phyloP scores from a whole-genome alignment of 2,329 filamentous ascomycete species.

The Aspergillus amoenus region DNA sequence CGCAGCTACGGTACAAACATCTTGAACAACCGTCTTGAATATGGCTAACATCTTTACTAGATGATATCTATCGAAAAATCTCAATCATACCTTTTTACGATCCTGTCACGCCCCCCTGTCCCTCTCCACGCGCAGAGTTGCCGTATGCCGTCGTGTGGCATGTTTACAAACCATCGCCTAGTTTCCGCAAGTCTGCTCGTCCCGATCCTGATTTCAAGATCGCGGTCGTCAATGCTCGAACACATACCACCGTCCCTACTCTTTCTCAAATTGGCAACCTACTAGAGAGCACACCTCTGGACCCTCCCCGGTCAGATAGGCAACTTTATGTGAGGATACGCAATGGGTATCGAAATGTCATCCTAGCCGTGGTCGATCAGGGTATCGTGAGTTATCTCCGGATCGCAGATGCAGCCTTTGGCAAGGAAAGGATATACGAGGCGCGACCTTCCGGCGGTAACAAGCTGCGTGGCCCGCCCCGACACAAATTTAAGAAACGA shows the following conservation, averaged over 20 bases:
- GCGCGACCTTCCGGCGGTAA: slow-evolving; percentile 27
- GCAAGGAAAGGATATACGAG: slow-evolving; percentile 69
- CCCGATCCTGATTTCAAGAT: slow-evolving; percentile 80
- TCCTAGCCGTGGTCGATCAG: slow-evolving; percentile 85
- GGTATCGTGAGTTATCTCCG: slow-evolving; percentile 86
- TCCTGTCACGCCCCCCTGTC: slow-evolving; percentile 42
- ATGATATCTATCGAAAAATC: slow-evolving; percentile 72
- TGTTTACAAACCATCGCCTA: slow-evolving; percentile 72
- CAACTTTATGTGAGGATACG: slow-evolving; percentile 75
- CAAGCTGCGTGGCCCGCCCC: slow-evolving; percentile 30
- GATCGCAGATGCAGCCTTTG: slow-evolving; percentile 77
- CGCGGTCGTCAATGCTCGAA: slow-evolving; percentile 74
- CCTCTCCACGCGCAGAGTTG: slow-evolving; percentile 30
- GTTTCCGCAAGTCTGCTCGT: slow-evolving; percentile 77
- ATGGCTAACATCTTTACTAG: slow-evolving; percentile 47
- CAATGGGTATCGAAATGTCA: slow-evolving; percentile 78
- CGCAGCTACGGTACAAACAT: slow-evolving; percentile 50
- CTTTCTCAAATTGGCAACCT: slow-evolving; percentile 69
- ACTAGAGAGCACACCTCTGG: slow-evolving; percentile 70
- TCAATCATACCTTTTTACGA: slow-evolving; percentile 71
- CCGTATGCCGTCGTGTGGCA: slow-evolving; percentile 76
- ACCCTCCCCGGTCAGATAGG: slow-evolving; percentile 56
- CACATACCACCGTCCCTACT: slow-evolving; percentile 66
- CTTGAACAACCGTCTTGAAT: background rate
- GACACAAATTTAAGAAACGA: slow-evolving; percentile 34